A percentile compares a stretch with the other conserved stretches of the same genome.
These are phyloP conservation scores for Rheum nobile DNA, from an alignment of 148 eudicot species.

Conservation along the genomic window DNA sequence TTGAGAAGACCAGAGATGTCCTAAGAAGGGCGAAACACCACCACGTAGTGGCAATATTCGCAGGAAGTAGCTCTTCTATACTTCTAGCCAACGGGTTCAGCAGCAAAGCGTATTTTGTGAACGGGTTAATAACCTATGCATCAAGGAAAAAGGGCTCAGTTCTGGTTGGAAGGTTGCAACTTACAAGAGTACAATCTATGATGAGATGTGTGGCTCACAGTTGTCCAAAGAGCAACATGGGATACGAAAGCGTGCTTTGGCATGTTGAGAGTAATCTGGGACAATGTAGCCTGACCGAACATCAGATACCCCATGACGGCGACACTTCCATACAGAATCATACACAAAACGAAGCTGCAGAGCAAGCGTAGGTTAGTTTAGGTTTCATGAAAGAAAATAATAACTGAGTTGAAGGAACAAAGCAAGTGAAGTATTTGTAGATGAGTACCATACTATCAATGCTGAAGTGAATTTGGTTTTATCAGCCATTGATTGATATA, in stretches of 20 bases:
- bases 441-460: conserved; percentile 33
- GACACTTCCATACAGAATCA: conserved; percentile 57
- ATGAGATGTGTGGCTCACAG: conserved; percentile 35
- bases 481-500: conserved; percentile 92
- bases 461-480: conserved; percentile 70
- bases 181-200: not conserved
- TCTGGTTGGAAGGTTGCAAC: not conserved
- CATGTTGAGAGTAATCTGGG: conserved; percentile 86
- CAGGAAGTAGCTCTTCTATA: conserved; percentile 63
- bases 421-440: not conserved
- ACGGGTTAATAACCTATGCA: conserved; percentile 12
- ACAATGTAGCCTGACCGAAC: conserved; percentile 62
- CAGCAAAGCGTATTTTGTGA: conserved; percentile 42
- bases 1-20: conserved; percentile 46
- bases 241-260: conserved; percentile 48
- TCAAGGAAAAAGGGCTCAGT: not conserved
- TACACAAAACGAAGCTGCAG: conserved; percentile 68
- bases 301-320: conserved; percentile 83
- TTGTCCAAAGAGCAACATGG: conserved; percentile 74
- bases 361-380: not conserved
- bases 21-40: conserved; percentile 48
- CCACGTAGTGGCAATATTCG: conserved; percentile 15
- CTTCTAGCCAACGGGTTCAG: conserved; percentile 70
- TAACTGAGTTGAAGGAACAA: not conserved
- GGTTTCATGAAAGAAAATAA: not conserved